phyloP scores from a whole-genome alignment of 805 yeast genomes.

The Candida odintsovae region DNA sequence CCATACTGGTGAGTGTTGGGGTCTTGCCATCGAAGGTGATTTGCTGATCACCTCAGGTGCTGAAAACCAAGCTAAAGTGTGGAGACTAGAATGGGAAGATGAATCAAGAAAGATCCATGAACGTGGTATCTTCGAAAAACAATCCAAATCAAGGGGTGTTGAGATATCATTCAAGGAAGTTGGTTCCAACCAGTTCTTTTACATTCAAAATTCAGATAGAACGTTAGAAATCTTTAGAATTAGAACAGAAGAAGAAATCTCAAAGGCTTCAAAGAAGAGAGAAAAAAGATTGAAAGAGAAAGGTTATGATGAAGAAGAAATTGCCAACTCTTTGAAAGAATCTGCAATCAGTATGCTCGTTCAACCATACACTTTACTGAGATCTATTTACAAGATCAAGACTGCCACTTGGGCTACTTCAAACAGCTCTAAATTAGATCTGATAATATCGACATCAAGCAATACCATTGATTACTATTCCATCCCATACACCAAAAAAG shows the following conservation, averaged over 20 bases:
- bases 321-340: constrained; percentile 40
- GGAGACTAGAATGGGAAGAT: constrained; percentile 47
- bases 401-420: constrained; percentile 59
- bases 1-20: constrained; percentile 92
- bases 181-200: constrained; percentile 42
- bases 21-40: constrained; percentile 44
- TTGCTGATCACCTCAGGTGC: constrained; percentile 66
- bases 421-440: constrained; percentile 43
- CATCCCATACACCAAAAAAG: constrained; percentile 53
- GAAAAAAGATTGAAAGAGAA: constrained; percentile 73
- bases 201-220: constrained; percentile 73
- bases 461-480: constrained; percentile 71
- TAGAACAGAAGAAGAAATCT: constrained; percentile 69
- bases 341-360: constrained; percentile 51
- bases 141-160: constrained; percentile 66
- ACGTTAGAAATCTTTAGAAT: constrained; percentile 75
- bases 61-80: constrained; percentile 77
- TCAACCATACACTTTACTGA: constrained; percentile 62
- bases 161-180: constrained; percentile 45
- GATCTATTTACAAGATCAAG: constrained; percentile 59
- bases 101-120: constrained; percentile 47
- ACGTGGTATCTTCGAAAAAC: constrained; percentile 66
- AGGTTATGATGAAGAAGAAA: constrained; percentile 57
- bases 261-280: constrained; percentile 71
- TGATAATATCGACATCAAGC: constrained; percentile 61